Conservation (phyloP, 1,284 basidiomycete species). For the Cryptococcus maquisensis region DNA sequence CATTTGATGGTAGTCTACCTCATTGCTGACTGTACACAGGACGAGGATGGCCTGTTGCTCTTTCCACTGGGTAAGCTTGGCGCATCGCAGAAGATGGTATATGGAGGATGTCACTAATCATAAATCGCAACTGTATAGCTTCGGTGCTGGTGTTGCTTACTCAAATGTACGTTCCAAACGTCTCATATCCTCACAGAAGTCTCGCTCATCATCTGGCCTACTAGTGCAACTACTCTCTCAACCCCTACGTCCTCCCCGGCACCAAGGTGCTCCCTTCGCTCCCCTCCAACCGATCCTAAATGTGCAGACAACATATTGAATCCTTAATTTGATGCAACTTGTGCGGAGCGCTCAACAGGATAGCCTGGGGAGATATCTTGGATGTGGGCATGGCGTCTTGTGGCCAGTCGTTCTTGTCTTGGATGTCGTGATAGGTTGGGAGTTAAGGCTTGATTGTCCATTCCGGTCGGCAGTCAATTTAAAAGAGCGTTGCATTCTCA, state of each 20-base stretch:
- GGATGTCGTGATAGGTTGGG: background rate
- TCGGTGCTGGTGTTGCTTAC: slow-evolving; percentile 69
- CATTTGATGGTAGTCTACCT: background rate
- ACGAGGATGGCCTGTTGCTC: slow-evolving; percentile 92
- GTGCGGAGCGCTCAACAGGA: background rate
- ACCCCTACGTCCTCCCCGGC: slow-evolving; percentile 86
- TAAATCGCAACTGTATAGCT: slow-evolving; percentile 25
- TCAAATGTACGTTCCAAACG: slow-evolving; percentile 49
- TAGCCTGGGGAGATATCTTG: too few species aligned
- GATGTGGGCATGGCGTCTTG: background rate
- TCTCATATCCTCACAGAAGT: background rate
- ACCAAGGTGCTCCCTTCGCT: slow-evolving; percentile 66
- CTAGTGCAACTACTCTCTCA: slow-evolving; percentile 92
- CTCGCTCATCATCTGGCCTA: background rate
- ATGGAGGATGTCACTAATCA: slow-evolving; percentile 2
- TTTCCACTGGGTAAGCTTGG: slow-evolving; percentile 88
- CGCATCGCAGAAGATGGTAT: background rate
- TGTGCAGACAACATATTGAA: background rate
- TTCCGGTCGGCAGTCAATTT: too few species aligned
- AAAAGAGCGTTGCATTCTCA: too few species aligned
- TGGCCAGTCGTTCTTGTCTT: background rate
- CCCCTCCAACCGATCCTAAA: slow-evolving; percentile 45
- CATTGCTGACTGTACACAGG: slow-evolving; percentile 54
- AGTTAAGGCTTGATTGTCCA: too few species aligned
- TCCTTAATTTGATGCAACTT: background rate